Percentiles rank a stretch among this genome's conserved stretches.
Evolutionary conservation across 2,329 filamentous ascomycete genomes (phyloP).

Genomic region (Colletotrichum shisoi): DNA sequence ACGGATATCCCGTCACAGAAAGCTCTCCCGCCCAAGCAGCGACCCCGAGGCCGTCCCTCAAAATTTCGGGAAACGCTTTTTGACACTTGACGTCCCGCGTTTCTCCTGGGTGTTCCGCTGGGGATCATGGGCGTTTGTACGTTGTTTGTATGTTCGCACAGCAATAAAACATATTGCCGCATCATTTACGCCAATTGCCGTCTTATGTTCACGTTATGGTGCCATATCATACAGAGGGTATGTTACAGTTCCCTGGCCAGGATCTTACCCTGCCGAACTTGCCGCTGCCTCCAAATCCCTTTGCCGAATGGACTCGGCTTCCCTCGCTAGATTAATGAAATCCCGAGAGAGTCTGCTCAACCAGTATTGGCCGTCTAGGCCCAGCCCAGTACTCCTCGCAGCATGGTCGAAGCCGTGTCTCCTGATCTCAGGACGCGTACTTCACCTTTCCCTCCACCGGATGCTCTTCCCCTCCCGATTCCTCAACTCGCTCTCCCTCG

Average conservation of each 20-base stretch:
- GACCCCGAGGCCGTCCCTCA: not conserved
- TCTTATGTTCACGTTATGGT: not conserved
- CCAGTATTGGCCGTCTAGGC: not conserved
- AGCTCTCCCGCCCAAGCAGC: not conserved
- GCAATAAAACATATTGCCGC: not conserved
- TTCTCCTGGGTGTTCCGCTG: not conserved
- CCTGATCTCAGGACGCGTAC: too few species aligned
- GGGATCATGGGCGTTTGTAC: too few species aligned
- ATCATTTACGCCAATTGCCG: not conserved
- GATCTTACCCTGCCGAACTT: not conserved
- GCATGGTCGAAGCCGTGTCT: not conserved
- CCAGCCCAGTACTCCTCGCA: not conserved
- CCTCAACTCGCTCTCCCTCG: slow-evolving; percentile 46
- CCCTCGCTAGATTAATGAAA: not conserved
- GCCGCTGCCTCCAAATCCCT: not conserved
- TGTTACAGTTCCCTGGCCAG: not conserved
- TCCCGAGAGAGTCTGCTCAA: not conserved
- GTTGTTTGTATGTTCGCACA: not conserved
- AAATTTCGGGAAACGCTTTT: not conserved
- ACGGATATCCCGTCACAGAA: not conserved
- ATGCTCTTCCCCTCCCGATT: slow-evolving; percentile 52
- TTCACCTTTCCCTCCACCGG: slow-evolving; percentile 45
- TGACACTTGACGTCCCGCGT: not conserved
- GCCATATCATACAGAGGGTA: slow-evolving; percentile 5
- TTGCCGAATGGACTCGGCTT: not conserved